phyloP scores from a whole-genome alignment of 2,329 filamentous ascomycete species.

The Monilinia fructicola region DNA sequence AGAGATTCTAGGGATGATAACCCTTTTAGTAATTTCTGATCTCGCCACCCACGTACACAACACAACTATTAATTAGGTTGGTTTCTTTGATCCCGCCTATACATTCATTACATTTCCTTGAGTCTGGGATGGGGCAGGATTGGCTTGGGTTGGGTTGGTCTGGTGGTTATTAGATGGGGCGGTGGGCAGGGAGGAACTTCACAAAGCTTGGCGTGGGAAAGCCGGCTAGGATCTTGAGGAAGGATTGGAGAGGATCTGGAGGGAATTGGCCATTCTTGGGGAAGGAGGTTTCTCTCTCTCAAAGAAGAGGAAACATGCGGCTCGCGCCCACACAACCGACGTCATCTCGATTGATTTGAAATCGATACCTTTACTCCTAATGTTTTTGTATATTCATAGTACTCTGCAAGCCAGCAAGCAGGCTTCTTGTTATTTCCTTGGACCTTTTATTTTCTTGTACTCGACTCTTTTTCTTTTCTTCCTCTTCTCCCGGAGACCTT shows the following conservation, averaged over 20 bases:
- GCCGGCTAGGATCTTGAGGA: constrained; percentile 8
- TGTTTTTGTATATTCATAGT: constrained; percentile 11
- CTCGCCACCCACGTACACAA: constrained; percentile 2
- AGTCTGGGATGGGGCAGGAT: constrained; percentile 12
- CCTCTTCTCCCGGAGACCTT: not conserved
- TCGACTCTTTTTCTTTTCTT: constrained; percentile 6
- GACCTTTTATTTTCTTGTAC: not conserved
- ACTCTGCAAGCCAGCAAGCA: constrained; percentile 5
- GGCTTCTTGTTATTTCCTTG: not conserved
- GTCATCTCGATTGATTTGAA: not conserved
- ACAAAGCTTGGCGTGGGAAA: constrained; percentile 8
- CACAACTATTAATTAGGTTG: constrained; percentile 12
- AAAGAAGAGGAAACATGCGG: constrained; percentile 7
- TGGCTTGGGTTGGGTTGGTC: not conserved
- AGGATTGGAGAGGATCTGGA: not conserved
- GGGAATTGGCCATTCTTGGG: constrained; percentile 1
- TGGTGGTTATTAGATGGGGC: not conserved
- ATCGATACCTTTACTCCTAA: not conserved
- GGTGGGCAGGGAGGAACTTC: constrained; percentile 6
- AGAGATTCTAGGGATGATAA: constrained; percentile 52
- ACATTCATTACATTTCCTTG: constrained; percentile 24
- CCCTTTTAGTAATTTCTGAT: constrained; percentile 60
- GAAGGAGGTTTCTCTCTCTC: not conserved
- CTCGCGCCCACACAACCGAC: constrained; percentile 4
- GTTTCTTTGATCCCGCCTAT: not conserved